Conservation (phyloP, 306 rosid species). For the Mucuna pruriens region DNA sequence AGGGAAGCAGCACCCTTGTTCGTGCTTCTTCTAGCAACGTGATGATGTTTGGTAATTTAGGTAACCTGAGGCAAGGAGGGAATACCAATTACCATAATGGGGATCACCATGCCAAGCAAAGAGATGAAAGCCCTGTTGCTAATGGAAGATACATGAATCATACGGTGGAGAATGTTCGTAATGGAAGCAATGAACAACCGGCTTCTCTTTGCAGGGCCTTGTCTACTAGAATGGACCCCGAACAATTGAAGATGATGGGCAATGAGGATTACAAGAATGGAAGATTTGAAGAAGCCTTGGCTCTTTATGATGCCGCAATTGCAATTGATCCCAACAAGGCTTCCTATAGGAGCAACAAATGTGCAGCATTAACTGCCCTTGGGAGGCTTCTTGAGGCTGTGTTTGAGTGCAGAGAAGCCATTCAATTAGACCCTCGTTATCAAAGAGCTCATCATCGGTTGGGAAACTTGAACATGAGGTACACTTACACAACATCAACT, state of each 20-base stretch:
- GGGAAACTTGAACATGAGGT: constrained; percentile 74
- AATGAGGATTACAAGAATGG: constrained; percentile 88
- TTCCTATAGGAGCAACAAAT: constrained; percentile 80
- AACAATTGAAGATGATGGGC: constrained; percentile 81
- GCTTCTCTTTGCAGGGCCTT: constrained; percentile 64
- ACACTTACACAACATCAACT: background rate
- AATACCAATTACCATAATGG: constrained; percentile 32
- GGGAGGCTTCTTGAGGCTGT: constrained; percentile 79
- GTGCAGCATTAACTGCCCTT: constrained; percentile 83
- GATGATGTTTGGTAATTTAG: constrained; percentile 72
- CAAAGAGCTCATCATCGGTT: constrained; percentile 84
- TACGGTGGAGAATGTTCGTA: constrained; percentile 24
- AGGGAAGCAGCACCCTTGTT: constrained; percentile 55
- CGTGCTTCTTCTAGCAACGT: constrained; percentile 88
- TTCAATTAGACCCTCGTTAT: constrained; percentile 73
- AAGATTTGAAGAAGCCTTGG: constrained; percentile 75
- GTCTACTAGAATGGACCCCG: constrained; percentile 85
- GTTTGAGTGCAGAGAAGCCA: constrained; percentile 82
- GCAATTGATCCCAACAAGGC: constrained; percentile 75
- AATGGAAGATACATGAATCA: constrained; percentile 41
- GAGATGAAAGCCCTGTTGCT: constrained; percentile 32
- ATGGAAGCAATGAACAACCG: constrained; percentile 26
- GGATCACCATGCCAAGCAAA: constrained; percentile 48
- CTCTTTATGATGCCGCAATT: constrained; percentile 80
- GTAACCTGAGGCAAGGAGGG: constrained; percentile 66